These are phyloP conservation scores for Candida smagusa DNA, from an alignment of 1,139 yeast species.

Conservation along the genomic window DNA sequence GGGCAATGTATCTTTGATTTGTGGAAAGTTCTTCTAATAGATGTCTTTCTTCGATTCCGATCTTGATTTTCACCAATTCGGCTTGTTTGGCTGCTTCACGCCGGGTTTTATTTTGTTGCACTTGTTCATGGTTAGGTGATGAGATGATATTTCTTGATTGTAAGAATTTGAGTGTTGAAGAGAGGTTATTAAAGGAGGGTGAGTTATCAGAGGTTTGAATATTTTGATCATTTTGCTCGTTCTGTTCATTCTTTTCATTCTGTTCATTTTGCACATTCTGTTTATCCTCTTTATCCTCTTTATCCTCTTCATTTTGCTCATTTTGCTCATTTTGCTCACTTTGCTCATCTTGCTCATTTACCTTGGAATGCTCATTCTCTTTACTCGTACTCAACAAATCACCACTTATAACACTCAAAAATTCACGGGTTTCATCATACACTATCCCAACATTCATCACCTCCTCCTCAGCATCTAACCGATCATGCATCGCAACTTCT, in stretches of 20 bases:
- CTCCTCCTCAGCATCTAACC: slow-evolving; percentile 24
- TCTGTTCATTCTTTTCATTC: background rate
- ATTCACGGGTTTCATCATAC: slow-evolving; percentile 58
- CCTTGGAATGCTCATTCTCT: no score
- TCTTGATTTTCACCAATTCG: slow-evolving; percentile 30
- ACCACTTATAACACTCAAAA: slow-evolving; percentile 39
- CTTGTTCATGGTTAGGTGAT: slow-evolving; percentile 12
- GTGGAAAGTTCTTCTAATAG: slow-evolving; percentile 38
- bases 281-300: slow-evolving; percentile 8
- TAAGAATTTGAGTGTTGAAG: slow-evolving; percentile 55
- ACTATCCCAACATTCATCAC: slow-evolving; percentile 30
- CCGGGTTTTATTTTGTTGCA: slow-evolving; percentile 17
- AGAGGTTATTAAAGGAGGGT: slow-evolving; percentile 44
- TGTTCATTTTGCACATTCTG: background rate
- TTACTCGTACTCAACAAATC: slow-evolving; percentile 1
- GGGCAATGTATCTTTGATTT: slow-evolving; percentile 28
- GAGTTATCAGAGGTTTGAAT: background rate
- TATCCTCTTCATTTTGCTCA: slow-evolving; percentile 6
- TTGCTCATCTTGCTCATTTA: no score
- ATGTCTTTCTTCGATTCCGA: slow-evolving; percentile 37
- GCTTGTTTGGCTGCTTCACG: slow-evolving; percentile 30
- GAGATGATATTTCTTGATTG: slow-evolving; percentile 41
- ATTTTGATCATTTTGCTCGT: slow-evolving; percentile 2
- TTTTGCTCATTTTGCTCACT: slow-evolving; percentile 6
- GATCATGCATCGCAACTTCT: slow-evolving; percentile 35